Percentiles rank a stretch among this genome's conserved stretches.
These are phyloP conservation scores for Diaporthe humulicola DNA, from an alignment of 2,329 filamentous ascomycete genomes.

Conservation along the genomic window DNA sequence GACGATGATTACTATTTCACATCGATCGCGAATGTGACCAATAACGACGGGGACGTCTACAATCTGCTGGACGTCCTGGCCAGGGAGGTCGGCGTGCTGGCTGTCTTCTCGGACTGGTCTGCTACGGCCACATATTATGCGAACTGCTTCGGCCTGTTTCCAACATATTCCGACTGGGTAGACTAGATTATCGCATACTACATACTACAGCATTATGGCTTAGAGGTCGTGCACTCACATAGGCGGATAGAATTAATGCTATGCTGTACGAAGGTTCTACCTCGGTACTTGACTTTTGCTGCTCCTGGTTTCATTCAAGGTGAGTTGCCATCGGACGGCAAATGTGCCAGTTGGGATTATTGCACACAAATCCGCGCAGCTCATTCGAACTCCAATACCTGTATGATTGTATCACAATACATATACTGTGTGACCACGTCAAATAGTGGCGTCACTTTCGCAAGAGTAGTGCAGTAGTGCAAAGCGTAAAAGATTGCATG, in stretches of 20 bases:
- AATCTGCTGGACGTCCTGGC: constrained; percentile 75
- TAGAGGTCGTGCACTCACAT: background rate
- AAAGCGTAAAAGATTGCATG: too few species aligned
- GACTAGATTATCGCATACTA: background rate
- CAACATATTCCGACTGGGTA: constrained; percentile 30
- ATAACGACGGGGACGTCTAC: constrained; percentile 76
- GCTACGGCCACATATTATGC: constrained; percentile 79
- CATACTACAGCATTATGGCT: background rate
- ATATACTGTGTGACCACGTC: too few species aligned
- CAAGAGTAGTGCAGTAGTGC: too few species aligned
- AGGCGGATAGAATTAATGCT: background rate
- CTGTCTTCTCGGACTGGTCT: constrained; percentile 78
- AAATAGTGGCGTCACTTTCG: too few species aligned
- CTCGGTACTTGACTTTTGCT: background rate
- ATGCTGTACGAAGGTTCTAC: background rate
- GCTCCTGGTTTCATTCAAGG: background rate
- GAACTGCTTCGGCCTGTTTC: constrained; percentile 70
- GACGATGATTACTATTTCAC: constrained; percentile 67
- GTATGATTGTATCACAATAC: too few species aligned
- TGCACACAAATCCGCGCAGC: too few species aligned
- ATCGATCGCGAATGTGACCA: constrained; percentile 65
- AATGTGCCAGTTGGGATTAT: too few species aligned
- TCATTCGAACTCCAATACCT: too few species aligned
- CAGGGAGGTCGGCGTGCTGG: constrained; percentile 70
- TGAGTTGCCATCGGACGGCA: background rate